Evolutionary conservation across 192 early-diverging fungal genomes (phyloP).

Genomic region (Allomyces arbusculus): DNA sequence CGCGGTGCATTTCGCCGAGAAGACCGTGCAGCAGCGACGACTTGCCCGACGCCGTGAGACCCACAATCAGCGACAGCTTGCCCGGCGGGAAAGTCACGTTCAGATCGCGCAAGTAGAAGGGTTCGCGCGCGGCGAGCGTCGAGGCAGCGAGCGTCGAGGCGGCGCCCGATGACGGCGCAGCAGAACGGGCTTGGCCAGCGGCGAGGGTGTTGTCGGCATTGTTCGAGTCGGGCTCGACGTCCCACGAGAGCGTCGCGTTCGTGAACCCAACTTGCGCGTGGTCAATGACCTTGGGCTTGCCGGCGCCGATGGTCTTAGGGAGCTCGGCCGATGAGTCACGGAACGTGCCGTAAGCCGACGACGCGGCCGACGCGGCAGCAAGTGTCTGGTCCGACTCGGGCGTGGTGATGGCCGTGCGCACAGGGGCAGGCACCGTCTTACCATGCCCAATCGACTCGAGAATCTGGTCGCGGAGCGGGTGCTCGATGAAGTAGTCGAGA

Average conservation of each 20-base stretch:
- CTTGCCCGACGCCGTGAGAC: slow-evolving; percentile 80
- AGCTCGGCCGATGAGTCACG: background rate
- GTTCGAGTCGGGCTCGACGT: background rate
- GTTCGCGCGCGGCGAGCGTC: background rate
- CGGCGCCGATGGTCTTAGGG: background rate
- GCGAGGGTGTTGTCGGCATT: background rate
- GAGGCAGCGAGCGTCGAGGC: background rate
- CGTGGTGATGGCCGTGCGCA: too few species aligned
- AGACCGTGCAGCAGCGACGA: slow-evolving; percentile 57
- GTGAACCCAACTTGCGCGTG: background rate
- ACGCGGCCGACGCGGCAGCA: background rate
- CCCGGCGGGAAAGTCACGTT: slow-evolving; percentile 43
- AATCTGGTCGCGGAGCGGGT: background rate
- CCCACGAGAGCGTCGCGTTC: background rate
- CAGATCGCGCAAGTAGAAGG: slow-evolving; percentile 39
- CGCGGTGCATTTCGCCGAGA: slow-evolving; percentile 55
- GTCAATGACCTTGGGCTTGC: too few species aligned
- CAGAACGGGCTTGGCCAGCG: background rate
- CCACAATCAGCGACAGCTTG: slow-evolving; percentile 57
- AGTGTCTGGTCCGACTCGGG: background rate
- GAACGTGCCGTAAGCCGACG: background rate
- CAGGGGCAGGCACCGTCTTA: too few species aligned
- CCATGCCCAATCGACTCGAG: too few species aligned
- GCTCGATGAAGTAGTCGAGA: background rate
- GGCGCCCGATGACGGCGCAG: too few species aligned